phyloP scores from a whole-genome alignment of 768 basidiomycete species.

The Pisolithus orientalis region DNA sequence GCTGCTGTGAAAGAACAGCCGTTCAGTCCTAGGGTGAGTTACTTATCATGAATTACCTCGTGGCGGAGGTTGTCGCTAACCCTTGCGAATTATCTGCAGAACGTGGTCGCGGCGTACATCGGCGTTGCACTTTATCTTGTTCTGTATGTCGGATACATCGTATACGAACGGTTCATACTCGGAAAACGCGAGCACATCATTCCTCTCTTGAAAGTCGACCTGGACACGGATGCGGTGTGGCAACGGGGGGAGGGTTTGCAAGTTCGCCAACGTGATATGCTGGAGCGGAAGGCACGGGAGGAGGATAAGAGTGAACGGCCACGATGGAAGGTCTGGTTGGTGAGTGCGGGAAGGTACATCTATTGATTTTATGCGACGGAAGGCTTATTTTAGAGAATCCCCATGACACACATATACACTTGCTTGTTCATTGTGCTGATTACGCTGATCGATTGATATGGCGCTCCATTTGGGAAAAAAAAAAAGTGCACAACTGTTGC shows the following conservation, averaged over 20 bases:
- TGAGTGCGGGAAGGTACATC: background rate
- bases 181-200: conserved; percentile 32
- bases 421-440: too few species aligned
- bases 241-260: conserved; percentile 35
- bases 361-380: background rate
- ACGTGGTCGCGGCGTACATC: conserved; percentile 51
- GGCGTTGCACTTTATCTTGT: conserved; percentile 42
- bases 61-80: background rate
- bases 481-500: too few species aligned
- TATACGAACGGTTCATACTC: conserved; percentile 33
- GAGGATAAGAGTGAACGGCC: background rate
- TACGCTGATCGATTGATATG: too few species aligned
- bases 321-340: background rate
- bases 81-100: conserved; percentile 24
- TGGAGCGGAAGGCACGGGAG: conserved; percentile 2
- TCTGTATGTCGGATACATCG: conserved; percentile 39
- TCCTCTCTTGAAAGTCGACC: conserved; percentile 38
- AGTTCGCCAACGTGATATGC: conserved; percentile 29
- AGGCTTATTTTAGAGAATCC: too few species aligned
- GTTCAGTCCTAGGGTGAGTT: conserved; percentile 37
- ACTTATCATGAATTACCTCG: background rate
- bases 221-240: conserved; percentile 53
- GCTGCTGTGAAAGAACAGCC: conserved; percentile 39
- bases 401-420: too few species aligned
- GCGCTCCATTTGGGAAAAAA: too few species aligned